Evolutionary conservation across 768 basidiomycete genomes (phyloP).

Genomic region (Coprinellus micaceus): DNA sequence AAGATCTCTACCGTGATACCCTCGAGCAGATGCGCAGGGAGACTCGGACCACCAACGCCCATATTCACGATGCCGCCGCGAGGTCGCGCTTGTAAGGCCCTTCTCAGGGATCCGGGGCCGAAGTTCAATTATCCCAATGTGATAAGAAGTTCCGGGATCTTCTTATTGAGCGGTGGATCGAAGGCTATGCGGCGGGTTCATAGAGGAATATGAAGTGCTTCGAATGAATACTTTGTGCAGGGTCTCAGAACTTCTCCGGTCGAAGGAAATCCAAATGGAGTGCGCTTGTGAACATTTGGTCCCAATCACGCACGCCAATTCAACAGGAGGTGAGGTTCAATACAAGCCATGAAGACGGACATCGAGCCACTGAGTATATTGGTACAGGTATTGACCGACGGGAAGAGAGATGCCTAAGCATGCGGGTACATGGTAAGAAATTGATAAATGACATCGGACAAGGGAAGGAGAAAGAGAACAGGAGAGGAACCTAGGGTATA

Average conservation of each 20-base stretch:
- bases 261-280: too few relatives aligned
- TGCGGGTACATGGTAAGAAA: not conserved
- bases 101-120: too few relatives aligned
- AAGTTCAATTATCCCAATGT: not conserved
- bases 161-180: not conserved
- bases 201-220: too few relatives aligned
- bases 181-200: too few relatives aligned
- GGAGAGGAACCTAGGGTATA: too few relatives aligned
- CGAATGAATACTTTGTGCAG: too few relatives aligned
- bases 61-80: conserved; percentile 48
- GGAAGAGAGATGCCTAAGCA: not conserved
- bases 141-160: not conserved
- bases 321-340: not conserved
- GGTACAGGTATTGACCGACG: not conserved
- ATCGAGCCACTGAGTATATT: not conserved
- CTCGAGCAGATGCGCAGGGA: conserved; percentile 42
- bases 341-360: too few relatives aligned
- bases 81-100: conserved; percentile 38
- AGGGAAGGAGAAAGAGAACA: too few relatives aligned
- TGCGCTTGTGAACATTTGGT: not conserved
- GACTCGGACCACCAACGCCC: conserved; percentile 28
- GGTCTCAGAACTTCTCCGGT: too few relatives aligned
- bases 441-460: too few relatives aligned
- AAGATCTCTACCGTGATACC: conserved; percentile 53
- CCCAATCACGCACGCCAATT: not conserved